Base-by-base conservation (phyloP, 768 basidiomycete genomes). In the Leucocoprinus birnbaumii region DNA sequence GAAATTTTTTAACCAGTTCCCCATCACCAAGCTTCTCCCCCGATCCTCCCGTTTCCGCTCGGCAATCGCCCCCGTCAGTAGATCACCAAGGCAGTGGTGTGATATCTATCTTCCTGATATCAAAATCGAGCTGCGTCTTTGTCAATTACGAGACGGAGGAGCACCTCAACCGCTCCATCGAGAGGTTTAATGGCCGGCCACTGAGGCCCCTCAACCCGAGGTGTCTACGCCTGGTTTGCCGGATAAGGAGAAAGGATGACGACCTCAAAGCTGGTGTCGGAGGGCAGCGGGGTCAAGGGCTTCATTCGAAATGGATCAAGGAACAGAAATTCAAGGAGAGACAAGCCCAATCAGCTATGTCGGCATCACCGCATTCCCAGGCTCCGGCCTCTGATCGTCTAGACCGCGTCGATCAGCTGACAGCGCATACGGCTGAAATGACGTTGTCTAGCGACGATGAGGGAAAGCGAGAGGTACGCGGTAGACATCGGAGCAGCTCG, bases 71-170 rank as follows among this genome's bases (percentile, higher is more conserved):
- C 11, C 11, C 31, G 11, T 31, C 31, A 31, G 11, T 19, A 11
- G 51, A 22, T 35, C 42, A 52, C 9, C 9, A n/a, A 26, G 53
- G 47, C 9, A 40, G 43, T 40, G 91, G 91, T 7, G 83, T 97
- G 0, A 67, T 87, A 1, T 94, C 91, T 11, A 85, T 98, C 56
- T 97, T 96, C 71, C 83, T 94, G 51, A 98, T 98, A 61, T 80
- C 87, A n/a, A 84, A 92, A n/a, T 95, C 94, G 2, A 91, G 85
- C 63, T 98, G 95, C 69, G 92, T 91, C 3, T 98, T 98, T 64
- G 81, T 96, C 68, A 98, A 98, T 68, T 96, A 87, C 64, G 80
- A 82, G 45, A 80, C 77, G 0, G 80, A 88, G 62, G 70, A 65
- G 4, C 74, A 85, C 55, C 71, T 98, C 19, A 72, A 80, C 8